Evolutionary conservation across 371 early-diverging fungal genomes (phyloP), one percentile per base, ranked within the genome.

Genomic region (Amoeboaphelidium occidentale): DNA sequence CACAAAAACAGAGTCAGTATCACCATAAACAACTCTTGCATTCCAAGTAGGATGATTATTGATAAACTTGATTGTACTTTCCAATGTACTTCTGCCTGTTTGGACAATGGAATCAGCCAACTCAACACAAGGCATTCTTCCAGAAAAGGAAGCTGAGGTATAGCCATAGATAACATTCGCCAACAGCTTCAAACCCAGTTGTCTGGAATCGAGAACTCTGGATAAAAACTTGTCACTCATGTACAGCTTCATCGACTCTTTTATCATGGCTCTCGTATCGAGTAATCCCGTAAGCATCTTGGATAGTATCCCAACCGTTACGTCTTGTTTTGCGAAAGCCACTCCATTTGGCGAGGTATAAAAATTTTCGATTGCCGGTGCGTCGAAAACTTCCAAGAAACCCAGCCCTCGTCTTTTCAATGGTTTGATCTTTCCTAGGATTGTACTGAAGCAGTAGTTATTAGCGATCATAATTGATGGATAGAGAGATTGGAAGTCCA

Each of bases 101-200:
- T 78, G 73, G 0, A 88, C 86, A 55, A 91, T 86, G 10, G 82
- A 75, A 54, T 91, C 92, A 0, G 85, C 84, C 48, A 91, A 76
- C 25, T 85, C 88, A 1, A 73, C 73, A 28, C 78, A 78, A 0
- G 91, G 91, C 88, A 88, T 88, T 12, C 87, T 66, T 23, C 54
- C 50, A 0, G 84, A 80, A 54, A 70, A 87, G 4, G 73, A 71
- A 0, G 91, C 91, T 1, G 78, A 73, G 0, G 80, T 74, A 53
- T 90, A 90, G 0, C 91, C 91, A 52, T 85, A 88, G 0, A 84
- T 87, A 10, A 87, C 89, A 55, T 91, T 91, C 43, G 89, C 84
- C 27, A 91, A 64, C 12, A 81, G 69, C 58, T 91, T 91, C 24
- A 91, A 65, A 0, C 78, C 75, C 0, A 86, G 59, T 51, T 91